Conservation (phyloP, 345 rosid species). For the Citrus mangshanensis region DNA sequence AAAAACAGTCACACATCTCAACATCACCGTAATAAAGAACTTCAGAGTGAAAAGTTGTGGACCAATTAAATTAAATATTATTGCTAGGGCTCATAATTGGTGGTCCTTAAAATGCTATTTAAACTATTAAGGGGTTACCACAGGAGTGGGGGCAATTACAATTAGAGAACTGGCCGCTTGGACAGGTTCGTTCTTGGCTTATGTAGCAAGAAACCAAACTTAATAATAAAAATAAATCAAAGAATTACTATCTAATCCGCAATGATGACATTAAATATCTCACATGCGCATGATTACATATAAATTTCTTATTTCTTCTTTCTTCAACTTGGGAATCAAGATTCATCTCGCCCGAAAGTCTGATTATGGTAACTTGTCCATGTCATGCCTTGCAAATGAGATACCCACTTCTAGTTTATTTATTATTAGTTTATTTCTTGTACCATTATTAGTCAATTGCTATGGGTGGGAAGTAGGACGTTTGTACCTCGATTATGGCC, state of each 20-base stretch:
- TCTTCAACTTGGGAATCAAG: not conserved
- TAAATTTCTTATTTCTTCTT: not conserved
- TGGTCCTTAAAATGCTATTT: not conserved
- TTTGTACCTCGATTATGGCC: not conserved
- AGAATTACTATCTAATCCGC: not conserved
- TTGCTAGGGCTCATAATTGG: not conserved
- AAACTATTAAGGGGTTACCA: no score
- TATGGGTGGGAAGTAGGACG: not conserved
- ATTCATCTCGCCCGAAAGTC: not conserved
- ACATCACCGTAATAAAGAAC: constrained; percentile 4
- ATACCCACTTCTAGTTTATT: not conserved
- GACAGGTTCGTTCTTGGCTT: not conserved
- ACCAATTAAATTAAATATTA: not conserved
- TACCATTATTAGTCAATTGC: not conserved
- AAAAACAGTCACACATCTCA: not conserved
- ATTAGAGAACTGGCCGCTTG: not conserved
- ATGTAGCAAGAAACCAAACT: constrained; percentile 6
- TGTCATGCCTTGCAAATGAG: not conserved
- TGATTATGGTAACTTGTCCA: no score
- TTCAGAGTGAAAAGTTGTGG: constrained; percentile 7
- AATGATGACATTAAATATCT: not conserved
- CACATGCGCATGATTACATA: constrained; percentile 5
- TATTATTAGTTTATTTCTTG: not conserved
- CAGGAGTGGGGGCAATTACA: not conserved
- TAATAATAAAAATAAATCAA: not conserved